Evolutionary conservation across 2,329 filamentous ascomycete genomes (phyloP).

Genomic region (Curvularia eragrostidis): DNA sequence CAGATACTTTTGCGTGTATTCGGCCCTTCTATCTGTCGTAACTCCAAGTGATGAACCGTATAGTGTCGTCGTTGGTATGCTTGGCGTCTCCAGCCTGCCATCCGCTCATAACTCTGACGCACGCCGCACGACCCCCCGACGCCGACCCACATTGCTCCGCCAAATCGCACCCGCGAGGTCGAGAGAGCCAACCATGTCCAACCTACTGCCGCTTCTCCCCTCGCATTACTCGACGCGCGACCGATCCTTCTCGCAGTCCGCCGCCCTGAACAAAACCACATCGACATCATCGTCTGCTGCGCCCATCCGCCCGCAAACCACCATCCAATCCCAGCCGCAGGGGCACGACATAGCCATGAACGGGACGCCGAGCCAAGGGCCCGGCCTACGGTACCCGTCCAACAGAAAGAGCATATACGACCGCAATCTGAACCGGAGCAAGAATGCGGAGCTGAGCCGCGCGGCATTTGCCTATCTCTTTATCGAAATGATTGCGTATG

Average conservation of each 20-base stretch:
- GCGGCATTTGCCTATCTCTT: constrained; percentile 96
- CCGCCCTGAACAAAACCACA: constrained; percentile 7
- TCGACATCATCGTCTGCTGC: constrained; percentile 11
- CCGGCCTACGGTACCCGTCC: constrained; percentile 82
- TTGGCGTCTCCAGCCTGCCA: constrained; percentile 23
- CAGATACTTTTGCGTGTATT: neutral
- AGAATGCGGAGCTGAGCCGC: constrained; percentile 87
- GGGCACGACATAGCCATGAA: constrained; percentile 33
- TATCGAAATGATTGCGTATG: constrained; percentile 94
- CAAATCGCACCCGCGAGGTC: constrained; percentile 15
- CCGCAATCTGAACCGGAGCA: constrained; percentile 87
- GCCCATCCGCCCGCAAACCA: constrained; percentile 9
- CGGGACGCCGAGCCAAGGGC: constrained; percentile 31
- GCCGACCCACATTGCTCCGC: constrained; percentile 30
- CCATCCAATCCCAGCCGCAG: constrained; percentile 15
- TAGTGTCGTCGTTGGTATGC: constrained; percentile 1
- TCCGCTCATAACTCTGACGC: constrained; percentile 12
- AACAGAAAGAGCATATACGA: constrained; percentile 99
- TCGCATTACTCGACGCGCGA: constrained; percentile 21
- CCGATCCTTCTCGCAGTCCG: constrained; percentile 12
- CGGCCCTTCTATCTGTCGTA: neutral
- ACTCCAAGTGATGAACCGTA: constrained; percentile 1
- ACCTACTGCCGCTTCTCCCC: constrained; percentile 29
- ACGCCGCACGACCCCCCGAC: constrained; percentile 25
- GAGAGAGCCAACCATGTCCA: constrained; percentile 28